Evolutionary conservation across 192 early-diverging fungal genomes (phyloP).

Genomic region (Martensiomyces pterosporus): DNA sequence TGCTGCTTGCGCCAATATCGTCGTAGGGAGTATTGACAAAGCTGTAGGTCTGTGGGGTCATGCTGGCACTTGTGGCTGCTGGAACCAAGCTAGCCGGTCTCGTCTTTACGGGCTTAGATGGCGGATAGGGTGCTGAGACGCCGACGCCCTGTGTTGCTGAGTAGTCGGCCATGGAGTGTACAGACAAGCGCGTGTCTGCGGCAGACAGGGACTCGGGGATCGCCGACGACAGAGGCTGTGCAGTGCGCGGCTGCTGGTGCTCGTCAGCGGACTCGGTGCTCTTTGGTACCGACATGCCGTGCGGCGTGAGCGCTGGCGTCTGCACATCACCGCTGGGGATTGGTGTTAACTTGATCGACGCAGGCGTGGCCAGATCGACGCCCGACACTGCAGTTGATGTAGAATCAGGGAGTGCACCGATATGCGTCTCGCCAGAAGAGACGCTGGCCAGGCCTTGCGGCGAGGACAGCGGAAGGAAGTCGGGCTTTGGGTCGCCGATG

Average conservation of each 20-base stretch:
- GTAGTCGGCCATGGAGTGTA: no score
- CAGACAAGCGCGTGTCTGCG: no score
- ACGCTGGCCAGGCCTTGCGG: conserved; percentile 29
- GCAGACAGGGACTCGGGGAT: no score
- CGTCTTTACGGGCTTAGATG: no score
- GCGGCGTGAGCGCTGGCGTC: conserved; percentile 21
- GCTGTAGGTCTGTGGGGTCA: conserved; percentile 26
- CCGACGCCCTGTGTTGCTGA: no score
- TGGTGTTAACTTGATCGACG: conserved; percentile 37
- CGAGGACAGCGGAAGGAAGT: conserved; percentile 22
- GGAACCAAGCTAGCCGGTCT: no score
- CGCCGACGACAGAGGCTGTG: no score
- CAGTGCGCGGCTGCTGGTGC: background rate
- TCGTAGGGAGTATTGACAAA: conserved; percentile 36
- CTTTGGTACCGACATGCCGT: background rate
- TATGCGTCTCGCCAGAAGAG: conserved; percentile 20
- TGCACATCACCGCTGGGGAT: conserved; percentile 33
- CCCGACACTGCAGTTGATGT: conserved; percentile 1
- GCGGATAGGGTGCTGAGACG: no score
- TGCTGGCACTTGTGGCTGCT: no score
- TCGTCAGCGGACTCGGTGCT: background rate
- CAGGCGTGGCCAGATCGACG: conserved; percentile 34
- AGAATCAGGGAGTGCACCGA: conserved; percentile 8
- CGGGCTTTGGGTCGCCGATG: no score
- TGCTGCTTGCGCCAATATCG: conserved; percentile 16